phyloP scores from a whole-genome alignment of 2,329 filamentous ascomycete genomes.

The Sporothrix mexicana region DNA sequence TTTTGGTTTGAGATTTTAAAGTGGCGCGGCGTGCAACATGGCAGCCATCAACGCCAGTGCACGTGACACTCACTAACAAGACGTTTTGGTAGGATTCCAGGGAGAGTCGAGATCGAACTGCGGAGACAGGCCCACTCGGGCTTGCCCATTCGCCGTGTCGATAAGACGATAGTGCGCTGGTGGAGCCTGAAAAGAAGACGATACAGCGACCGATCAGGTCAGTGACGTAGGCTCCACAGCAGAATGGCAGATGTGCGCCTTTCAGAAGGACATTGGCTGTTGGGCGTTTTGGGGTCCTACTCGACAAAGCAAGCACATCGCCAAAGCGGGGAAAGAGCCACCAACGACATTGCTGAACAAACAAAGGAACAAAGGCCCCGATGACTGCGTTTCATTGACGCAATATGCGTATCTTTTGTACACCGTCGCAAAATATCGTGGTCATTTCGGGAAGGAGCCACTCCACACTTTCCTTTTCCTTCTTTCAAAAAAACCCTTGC shows the following conservation, averaged over 20 bases:
- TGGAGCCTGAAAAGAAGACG: background rate
- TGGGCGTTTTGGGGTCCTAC: background rate
- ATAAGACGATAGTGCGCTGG: slow-evolving; percentile 20
- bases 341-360: background rate
- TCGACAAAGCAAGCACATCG: slow-evolving; percentile 6
- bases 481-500: slow-evolving; percentile 16
- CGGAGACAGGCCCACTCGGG: slow-evolving; percentile 11
- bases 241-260: background rate
- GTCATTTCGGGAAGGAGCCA: slow-evolving; percentile 2
- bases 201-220: background rate
- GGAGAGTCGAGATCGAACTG: background rate
- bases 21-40: slow-evolving; percentile 23
- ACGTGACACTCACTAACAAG: background rate
- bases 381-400: background rate
- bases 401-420: background rate
- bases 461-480: background rate
- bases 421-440: background rate
- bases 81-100: too few species aligned
- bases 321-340: slow-evolving; percentile 22
- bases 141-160: background rate
- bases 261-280: background rate
- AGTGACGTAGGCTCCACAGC: slow-evolving; percentile 33
- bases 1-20: slow-evolving; percentile 29
- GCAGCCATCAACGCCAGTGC: slow-evolving; percentile 11
- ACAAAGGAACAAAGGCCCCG: background rate